Percentiles rank a stretch among this genome's conserved stretches.
Conservation (phyloP, 371 early-diverging fungal genomes). For the Synchytrium microbalum region DNA sequence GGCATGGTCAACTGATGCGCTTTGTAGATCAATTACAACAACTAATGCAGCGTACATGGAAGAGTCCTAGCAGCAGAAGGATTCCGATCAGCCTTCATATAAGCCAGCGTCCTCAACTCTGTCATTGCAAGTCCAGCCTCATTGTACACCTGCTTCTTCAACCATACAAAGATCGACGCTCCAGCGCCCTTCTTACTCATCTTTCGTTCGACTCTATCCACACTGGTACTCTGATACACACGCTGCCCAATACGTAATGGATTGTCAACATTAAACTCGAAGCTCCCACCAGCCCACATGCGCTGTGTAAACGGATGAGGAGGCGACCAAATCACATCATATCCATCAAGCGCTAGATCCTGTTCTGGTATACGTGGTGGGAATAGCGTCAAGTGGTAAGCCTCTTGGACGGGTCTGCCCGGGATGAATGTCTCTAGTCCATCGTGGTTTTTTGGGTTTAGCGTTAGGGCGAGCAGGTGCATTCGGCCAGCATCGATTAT, state of each 20-base stretch:
- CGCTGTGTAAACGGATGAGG: slow-evolving; percentile 68
- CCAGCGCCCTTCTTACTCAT: slow-evolving; percentile 47
- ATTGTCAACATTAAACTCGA: slow-evolving; percentile 47
- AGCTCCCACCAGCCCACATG: slow-evolving; percentile 79
- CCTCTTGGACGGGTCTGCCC: slow-evolving; percentile 55
- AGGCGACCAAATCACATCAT: slow-evolving; percentile 63
- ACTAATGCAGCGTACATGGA: too few relatives aligned
- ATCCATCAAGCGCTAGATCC: slow-evolving; percentile 69
- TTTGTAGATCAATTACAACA: too few relatives aligned
- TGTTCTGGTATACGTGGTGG: slow-evolving; percentile 58
- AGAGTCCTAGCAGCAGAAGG: slow-evolving; percentile 30
- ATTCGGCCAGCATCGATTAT: not conserved
- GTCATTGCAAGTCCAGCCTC: slow-evolving; percentile 53
- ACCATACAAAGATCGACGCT: slow-evolving; percentile 63
- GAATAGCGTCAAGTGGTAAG: slow-evolving; percentile 71
- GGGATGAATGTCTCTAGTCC: not conserved
- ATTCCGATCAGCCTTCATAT: too few relatives aligned
- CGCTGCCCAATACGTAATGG: slow-evolving; percentile 55
- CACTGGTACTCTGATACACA: slow-evolving; percentile 44
- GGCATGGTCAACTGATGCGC: too few relatives aligned
- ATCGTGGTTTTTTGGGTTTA: slow-evolving; percentile 6
- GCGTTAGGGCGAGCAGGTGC: not conserved
- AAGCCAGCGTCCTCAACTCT: slow-evolving; percentile 65
- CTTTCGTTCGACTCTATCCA: slow-evolving; percentile 46
- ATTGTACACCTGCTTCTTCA: slow-evolving; percentile 56